Percentiles rank a stretch among this genome's conserved stretches.
phyloP scores from a whole-genome alignment of 2,329 filamentous ascomycete species.

The Colletotrichum abscissum region DNA sequence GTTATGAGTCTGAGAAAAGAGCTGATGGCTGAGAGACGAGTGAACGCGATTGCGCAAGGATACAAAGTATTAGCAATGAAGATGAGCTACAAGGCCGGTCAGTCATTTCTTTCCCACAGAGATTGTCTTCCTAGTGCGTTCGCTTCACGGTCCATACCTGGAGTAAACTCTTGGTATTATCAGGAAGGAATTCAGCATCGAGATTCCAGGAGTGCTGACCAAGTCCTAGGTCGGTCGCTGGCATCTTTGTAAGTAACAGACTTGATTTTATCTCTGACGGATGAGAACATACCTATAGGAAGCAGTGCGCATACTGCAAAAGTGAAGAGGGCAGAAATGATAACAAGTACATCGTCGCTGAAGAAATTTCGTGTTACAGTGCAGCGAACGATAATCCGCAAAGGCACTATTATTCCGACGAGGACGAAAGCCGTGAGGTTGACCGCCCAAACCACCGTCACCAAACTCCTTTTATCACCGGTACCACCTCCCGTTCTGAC shows the following conservation, averaged over 20 bases:
- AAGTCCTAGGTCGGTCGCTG: slow-evolving; percentile 26
- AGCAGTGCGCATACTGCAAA: slow-evolving; percentile 27
- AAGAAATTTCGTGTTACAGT: slow-evolving; percentile 29
- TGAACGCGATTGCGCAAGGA: slow-evolving; percentile 20
- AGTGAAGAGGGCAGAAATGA: slow-evolving; percentile 29
- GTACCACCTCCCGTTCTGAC: background rate
- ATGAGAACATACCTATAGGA: slow-evolving; percentile 12
- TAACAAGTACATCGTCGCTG: slow-evolving; percentile 32
- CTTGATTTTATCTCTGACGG: too few species aligned
- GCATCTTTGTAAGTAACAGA: background rate
- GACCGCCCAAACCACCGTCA: slow-evolving; percentile 24
- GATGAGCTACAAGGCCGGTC: slow-evolving; percentile 4
- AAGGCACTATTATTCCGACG: slow-evolving; percentile 19
- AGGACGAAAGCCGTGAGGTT: slow-evolving; percentile 32
- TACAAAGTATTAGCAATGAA: slow-evolving; percentile 25
- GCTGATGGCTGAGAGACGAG: slow-evolving; percentile 17
- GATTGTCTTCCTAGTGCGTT: background rate
- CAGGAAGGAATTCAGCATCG: background rate
- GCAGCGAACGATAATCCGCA: slow-evolving; percentile 27
- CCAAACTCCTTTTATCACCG: background rate
- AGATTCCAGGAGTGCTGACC: slow-evolving; percentile 28
- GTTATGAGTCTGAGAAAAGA: slow-evolving; percentile 12
- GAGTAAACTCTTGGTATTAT: slow-evolving; percentile 5
- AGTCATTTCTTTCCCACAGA: background rate
- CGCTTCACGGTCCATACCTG: background rate